phyloP scores from a whole-genome alignment of 2,329 filamentous ascomycete species.

The Coniosporium tulheliwenetii region DNA sequence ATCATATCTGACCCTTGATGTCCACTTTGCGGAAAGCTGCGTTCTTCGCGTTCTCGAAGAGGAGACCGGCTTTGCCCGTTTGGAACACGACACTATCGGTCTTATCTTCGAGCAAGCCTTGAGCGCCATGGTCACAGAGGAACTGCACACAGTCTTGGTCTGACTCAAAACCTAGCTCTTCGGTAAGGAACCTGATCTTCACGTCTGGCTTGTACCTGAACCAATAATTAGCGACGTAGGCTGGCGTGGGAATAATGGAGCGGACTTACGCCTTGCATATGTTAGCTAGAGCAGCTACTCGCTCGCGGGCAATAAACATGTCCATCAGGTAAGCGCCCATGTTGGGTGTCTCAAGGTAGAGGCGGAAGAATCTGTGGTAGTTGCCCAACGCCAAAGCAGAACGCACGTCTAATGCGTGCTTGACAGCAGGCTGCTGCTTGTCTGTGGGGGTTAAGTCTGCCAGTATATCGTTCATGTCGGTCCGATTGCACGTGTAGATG shows the following conservation, averaged over 20 bases:
- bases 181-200: slow-evolving; percentile 78
- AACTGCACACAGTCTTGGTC: slow-evolving; percentile 85
- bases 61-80: slow-evolving; percentile 52
- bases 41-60: slow-evolving; percentile 60
- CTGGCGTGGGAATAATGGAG: background rate
- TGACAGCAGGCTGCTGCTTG: slow-evolving; percentile 69
- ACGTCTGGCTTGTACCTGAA: slow-evolving; percentile 81
- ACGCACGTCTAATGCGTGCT: slow-evolving; percentile 81
- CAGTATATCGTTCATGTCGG: slow-evolving; percentile 93
- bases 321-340: slow-evolving; percentile 99
- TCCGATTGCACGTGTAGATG: slow-evolving; percentile 96
- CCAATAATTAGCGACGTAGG: background rate
- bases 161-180: slow-evolving; percentile 90
- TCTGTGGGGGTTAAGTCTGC: slow-evolving; percentile 98
- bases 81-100: slow-evolving; percentile 58
- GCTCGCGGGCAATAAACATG: slow-evolving; percentile 93
- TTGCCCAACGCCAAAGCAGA: slow-evolving; percentile 86
- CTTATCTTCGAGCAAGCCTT: slow-evolving; percentile 62
- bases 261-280: slow-evolving; percentile 87
- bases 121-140: slow-evolving; percentile 64
- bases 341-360: slow-evolving; percentile 86
- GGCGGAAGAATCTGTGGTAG: slow-evolving; percentile 94
- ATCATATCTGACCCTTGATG: slow-evolving; percentile 91
- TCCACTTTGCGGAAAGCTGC: slow-evolving; percentile 77
- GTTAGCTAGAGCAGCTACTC: slow-evolving; percentile 74